Evolutionary conservation across 2,329 filamentous ascomycete species (phyloP), one percentile per base, ranked within the genome.

Genomic region (Fusarium musae): DNA sequence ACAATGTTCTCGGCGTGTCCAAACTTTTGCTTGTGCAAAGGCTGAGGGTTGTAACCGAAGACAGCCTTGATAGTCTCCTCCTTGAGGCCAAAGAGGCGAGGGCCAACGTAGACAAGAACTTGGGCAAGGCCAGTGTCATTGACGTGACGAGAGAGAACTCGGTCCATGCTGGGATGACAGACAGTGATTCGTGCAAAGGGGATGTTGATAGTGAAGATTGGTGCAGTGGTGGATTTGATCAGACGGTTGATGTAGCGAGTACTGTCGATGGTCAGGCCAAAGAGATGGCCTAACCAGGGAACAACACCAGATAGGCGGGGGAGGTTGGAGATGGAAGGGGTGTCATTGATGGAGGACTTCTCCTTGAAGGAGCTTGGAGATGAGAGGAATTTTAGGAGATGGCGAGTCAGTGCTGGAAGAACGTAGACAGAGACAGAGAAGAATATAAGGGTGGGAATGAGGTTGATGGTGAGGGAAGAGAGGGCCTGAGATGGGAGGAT

Each of bases 71-170:
- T 72, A 3, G 75, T 78, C 9, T 67, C 68, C 16, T 72, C 62
- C 9, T 73, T 68, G 4, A 80, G 70, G 23, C 68, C 62, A 36
- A 80, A 80, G 10, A 80, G 70, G 3, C 78, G 74, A 17, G 74
- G 70, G 1, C 79, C 79, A 44, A 80, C 77, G 15, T 79, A 68
- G 16, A 78, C 77, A 9, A 80, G 75, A 44, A 80, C 76, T 44
- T 80, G 78, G 16, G 79, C 76, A 17, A 80, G 71, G 5, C 79
- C 80, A 7, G 78, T 80, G 21, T 80, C 78, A 3, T 67, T 73
- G 7, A 76, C 76, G 30, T 80, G 78, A 8, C 77, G 76, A 1
- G 78, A 70, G 5, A 80, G 73, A 4, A 66, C 63, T 34, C 77
- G 70, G 54, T 80, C 79, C 62, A 80, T 67, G 19, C 74, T 76